Base-by-base conservation (phyloP, 805 yeast species). In the Metschnikowia similis region DNA sequence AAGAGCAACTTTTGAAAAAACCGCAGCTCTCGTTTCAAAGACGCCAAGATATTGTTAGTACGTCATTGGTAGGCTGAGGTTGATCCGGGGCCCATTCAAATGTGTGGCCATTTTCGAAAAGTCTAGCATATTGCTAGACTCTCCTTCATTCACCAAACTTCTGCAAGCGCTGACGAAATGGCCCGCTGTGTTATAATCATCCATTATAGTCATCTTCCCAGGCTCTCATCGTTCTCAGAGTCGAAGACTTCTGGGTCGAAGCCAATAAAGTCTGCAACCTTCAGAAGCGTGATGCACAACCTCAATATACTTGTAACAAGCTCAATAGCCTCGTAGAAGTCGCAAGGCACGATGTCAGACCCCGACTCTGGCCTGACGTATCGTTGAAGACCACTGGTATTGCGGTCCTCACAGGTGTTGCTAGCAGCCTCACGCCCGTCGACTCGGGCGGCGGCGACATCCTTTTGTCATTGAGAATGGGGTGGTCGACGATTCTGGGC, bases 341-440 rank as follows among this genome's bases (percentile, higher is more conserved):
- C 81, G 65, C 88, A 83, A 10, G 83, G 48, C 10, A 83, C 71
- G n/a, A 82, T 70, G 60, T 83, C 88, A 60, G 73, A 83, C 0
- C 86, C 86, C 40, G 79, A 66, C 58, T 83, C 87, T 16, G 82
- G 68, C 55, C 88, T 66, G 6, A 83, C 66, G 26, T 74, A 66
- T 0, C 87, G 88, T 61, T 83, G 84, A 21, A 83, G 63, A 0
- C 83, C 83, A 48, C 77, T 78, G 14, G 69, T 60, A 47, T 70
- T 52, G 13, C 79, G 79, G 87, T 87, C 83, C 17, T 68, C 54
- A 61, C 88, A 83, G 28, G 83, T 82, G 26, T 55, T 61, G 8
- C 67, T 67, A 2, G 87, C 83, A 13, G 77, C 74, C 14, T 52
- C 56, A 13, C 76, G 44, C 59, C 83, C 88, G 42, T 58, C 16